A percentile compares a stretch with the other conserved stretches of the same genome.
These are phyloP conservation scores for Sinapis alba DNA, from an alignment of 441 rosid species.

Conservation along the genomic window DNA sequence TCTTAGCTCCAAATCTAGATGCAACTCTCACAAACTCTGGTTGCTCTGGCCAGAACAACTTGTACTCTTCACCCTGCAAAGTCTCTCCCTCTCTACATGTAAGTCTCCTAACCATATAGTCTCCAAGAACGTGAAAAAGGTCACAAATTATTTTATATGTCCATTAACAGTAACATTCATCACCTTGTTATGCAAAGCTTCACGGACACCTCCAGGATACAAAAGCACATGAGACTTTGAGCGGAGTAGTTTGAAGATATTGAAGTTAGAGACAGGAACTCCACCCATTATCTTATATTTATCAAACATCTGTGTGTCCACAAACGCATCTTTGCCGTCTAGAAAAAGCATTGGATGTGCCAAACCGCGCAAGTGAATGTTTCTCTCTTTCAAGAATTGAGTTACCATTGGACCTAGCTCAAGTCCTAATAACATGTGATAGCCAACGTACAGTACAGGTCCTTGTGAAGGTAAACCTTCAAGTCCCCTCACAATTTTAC, in stretches of 20 bases:
- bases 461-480: slow-evolving; percentile 70
- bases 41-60: slow-evolving; percentile 68
- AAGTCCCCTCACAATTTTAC: slow-evolving; percentile 55
- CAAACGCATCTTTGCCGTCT: slow-evolving; percentile 17
- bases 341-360: slow-evolving; percentile 63
- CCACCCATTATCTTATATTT: slow-evolving; percentile 59
- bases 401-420: slow-evolving; percentile 49
- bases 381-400: slow-evolving; percentile 43
- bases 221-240: slow-evolving; percentile 62
- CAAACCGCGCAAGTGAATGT: slow-evolving; percentile 61
- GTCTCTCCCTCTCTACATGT: neutral
- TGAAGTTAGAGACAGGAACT: slow-evolving; percentile 57
- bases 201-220: slow-evolving; percentile 77
- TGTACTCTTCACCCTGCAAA: slow-evolving; percentile 67
- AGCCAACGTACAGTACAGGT: slow-evolving; percentile 65
- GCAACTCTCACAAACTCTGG: slow-evolving; percentile 79
- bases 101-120: neutral
- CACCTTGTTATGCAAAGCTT: slow-evolving; percentile 70
- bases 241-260: slow-evolving; percentile 56
- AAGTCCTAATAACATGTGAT: slow-evolving; percentile 62
- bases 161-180: neutral
- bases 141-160: neutral
- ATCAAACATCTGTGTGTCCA: slow-evolving; percentile 43
- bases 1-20: slow-evolving; percentile 66
- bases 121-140: neutral